Base-by-base conservation (phyloP, 2,329 filamentous ascomycete species). In the Thelonectria olida region DNA sequence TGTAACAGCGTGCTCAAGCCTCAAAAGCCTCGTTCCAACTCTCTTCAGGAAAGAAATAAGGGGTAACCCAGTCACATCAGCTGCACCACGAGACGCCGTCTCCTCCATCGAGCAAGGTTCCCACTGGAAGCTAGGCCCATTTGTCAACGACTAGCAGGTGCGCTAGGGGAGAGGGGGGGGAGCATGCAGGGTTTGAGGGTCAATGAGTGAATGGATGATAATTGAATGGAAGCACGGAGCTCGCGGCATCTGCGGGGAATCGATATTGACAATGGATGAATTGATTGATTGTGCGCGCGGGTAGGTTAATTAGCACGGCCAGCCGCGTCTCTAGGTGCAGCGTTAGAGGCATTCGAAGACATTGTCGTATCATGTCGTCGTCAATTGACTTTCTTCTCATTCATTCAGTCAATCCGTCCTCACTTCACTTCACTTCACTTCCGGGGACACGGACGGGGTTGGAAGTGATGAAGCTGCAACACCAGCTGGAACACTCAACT, bases 211-310 rank as follows among this genome's bases (percentile, higher is more conserved):
- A n/a, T n/a, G n/a, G n/a, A n/a, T 25, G 42, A 39, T 41, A 25
- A 25, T 59, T 22, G 34, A 42, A 17, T 31, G 49, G 50, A 44
- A 27, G n/a, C 49, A 52, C 49, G 22, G 47, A 13, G 49, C 28
- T 27, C 51, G 52, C 52, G 52, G 58, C 52, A 52, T 51, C 47
- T 55, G 58, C 47, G 58, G 58, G 52, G 19, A 55, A 61, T 56
- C 31, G 50, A 50, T 23, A 27, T 28, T 20, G 45, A 36, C 25
- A 28, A 25, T 31, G 19, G 22, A 27, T 25, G 22, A 45, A 25
- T 15, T 9, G 38, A 22, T 36, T 36, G 34, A 15, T 15, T 31
- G 7, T 31, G 34, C 10, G 5, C 34, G 34, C 34, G 34, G 34
- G 34, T 36, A 12, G 7, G 10, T 36, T 5, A 36, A 36, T 36